Evolutionary conservation across 441 rosid genomes (phyloP).

Genomic region (Gossypium gossypioides): DNA sequence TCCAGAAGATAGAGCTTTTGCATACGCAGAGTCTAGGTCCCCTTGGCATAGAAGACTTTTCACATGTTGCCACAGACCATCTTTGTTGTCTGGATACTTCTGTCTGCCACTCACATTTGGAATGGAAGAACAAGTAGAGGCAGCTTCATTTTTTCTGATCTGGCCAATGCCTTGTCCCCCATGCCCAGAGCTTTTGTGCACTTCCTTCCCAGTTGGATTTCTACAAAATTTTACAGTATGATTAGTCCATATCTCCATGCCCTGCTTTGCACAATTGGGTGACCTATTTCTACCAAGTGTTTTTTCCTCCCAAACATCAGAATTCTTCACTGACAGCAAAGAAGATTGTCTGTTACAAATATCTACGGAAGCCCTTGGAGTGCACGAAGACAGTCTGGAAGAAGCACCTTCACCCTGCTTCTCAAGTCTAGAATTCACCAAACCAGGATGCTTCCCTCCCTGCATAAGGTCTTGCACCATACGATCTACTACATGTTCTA

Average conservation of each 20-base stretch:
- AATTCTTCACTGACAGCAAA: conserved; percentile 32
- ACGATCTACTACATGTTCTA: conserved; percentile 61
- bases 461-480: conserved; percentile 35
- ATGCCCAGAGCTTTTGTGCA: conserved; percentile 33
- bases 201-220: conserved; percentile 33
- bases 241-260: conserved; percentile 35
- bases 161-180: conserved; percentile 28
- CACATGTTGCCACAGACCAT: conserved; percentile 45
- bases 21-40: conserved; percentile 69
- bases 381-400: conserved; percentile 57
- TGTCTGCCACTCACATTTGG: conserved; percentile 29
- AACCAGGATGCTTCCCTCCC: conserved; percentile 33
- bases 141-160: conserved; percentile 30
- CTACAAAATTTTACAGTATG: conserved; percentile 28
- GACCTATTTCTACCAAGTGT: conserved; percentile 37
- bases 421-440: conserved; percentile 31
- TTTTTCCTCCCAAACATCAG: conserved; percentile 45
- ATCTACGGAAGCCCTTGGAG: conserved; percentile 60
- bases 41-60: conserved; percentile 52
- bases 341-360: conserved; percentile 39
- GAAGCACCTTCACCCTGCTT: conserved; percentile 42
- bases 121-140: conserved; percentile 28
- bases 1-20: conserved; percentile 55
- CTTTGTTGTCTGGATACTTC: conserved; percentile 26
- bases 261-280: conserved; percentile 32